Evolutionary conservation across 805 yeast genomes (phyloP).

Genomic region (Candida ponderosae): DNA sequence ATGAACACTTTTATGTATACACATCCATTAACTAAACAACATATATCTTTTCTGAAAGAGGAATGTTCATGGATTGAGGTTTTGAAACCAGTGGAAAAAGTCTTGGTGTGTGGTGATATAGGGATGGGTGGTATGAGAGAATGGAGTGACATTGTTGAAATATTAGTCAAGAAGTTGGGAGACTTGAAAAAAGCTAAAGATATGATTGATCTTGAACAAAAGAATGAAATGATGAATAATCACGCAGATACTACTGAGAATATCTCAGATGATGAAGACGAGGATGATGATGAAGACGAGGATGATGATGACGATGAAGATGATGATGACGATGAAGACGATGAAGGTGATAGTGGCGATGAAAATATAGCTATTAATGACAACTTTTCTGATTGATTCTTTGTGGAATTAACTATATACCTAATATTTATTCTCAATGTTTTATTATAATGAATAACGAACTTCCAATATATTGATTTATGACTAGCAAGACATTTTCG

Average conservation of each 20-base stretch:
- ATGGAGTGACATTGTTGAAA: conserved; percentile 74
- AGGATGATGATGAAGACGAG: conserved; percentile 22
- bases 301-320: conserved; percentile 38
- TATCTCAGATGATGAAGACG: conserved; percentile 6
- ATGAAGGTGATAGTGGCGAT: conserved; percentile 33
- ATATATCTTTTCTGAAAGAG: conserved; percentile 51
- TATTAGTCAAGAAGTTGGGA: conserved; percentile 30
- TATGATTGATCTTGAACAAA: conserved; percentile 19
- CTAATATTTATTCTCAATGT: too few species aligned
- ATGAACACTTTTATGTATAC: conserved; percentile 84
- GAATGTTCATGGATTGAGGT: conserved; percentile 72
- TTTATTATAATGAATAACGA: too few species aligned
- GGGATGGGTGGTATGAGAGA: conserved; percentile 94
- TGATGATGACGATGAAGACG: conserved; percentile 36
- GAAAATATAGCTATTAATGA: conserved; percentile 31
- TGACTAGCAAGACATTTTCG: too few species aligned
- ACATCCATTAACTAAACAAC: conserved; percentile 71
- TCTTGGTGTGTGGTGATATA: conserved; percentile 73
- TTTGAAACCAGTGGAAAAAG: conserved; percentile 75
- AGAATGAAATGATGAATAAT: conserved; percentile 24
- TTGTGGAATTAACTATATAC: too few species aligned
- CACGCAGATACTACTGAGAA: conserved; percentile 8
- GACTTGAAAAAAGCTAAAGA: conserved; percentile 11
- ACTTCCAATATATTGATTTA: too few species aligned
- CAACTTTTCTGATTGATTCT: too few species aligned